Evolutionary conservation across 2,329 filamentous ascomycete genomes (phyloP).

Genomic region (Colletotrichum spinosum): DNA sequence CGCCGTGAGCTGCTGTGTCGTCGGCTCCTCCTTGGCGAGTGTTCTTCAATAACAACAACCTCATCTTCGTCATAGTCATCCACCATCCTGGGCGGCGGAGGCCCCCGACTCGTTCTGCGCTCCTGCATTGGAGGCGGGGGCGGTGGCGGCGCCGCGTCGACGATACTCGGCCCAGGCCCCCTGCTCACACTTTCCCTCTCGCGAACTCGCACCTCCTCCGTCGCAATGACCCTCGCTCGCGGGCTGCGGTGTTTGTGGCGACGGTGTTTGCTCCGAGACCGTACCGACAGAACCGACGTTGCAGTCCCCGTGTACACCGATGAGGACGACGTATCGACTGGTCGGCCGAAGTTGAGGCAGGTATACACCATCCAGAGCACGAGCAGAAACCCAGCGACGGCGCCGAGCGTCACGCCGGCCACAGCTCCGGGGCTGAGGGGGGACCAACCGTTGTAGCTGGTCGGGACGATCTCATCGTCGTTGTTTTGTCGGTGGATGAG

Average conservation of each 20-base stretch:
- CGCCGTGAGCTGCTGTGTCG: slow-evolving; percentile 39
- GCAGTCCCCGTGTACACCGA: slow-evolving; percentile 39
- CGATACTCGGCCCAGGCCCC: slow-evolving; percentile 40
- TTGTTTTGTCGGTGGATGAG: slow-evolving; percentile 34
- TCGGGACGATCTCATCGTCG: slow-evolving; percentile 47
- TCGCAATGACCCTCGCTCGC: slow-evolving; percentile 42
- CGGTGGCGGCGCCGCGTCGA: slow-evolving; percentile 41
- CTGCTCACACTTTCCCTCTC: slow-evolving; percentile 35
- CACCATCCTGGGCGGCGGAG: slow-evolving; percentile 44
- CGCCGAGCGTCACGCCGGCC: slow-evolving; percentile 58
- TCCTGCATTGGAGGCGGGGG: slow-evolving; percentile 23
- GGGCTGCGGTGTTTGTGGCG: slow-evolving; percentile 32
- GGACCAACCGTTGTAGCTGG: slow-evolving; percentile 48
- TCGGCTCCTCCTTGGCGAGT: slow-evolving; percentile 42
- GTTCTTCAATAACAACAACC: slow-evolving; percentile 51
- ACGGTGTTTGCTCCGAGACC: slow-evolving; percentile 31
- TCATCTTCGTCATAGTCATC: slow-evolving; percentile 45
- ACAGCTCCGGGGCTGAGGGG: slow-evolving; percentile 55
- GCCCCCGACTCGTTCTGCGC: slow-evolving; percentile 37
- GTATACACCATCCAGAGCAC: slow-evolving; percentile 64
- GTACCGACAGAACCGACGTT: slow-evolving; percentile 39
- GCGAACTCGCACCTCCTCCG: slow-evolving; percentile 44
- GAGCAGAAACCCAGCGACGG: slow-evolving; percentile 63
- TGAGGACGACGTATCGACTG: slow-evolving; percentile 40
- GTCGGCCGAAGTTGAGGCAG: slow-evolving; percentile 57